Percentiles rank a stretch among this genome's conserved stretches.
Evolutionary conservation across 2,329 filamentous ascomycete species (phyloP).

Genomic region (Triangularia setosa): DNA sequence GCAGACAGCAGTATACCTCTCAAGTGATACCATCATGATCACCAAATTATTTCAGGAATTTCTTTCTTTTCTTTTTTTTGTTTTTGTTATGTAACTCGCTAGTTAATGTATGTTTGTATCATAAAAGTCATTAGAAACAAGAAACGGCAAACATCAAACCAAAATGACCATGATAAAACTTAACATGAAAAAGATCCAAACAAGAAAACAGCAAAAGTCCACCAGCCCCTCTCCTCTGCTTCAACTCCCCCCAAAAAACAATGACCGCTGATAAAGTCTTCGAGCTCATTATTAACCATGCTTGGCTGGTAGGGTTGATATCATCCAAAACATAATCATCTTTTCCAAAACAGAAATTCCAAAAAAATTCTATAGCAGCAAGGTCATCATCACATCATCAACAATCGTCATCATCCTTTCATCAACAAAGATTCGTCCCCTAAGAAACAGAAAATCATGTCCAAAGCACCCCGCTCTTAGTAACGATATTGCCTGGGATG

Average conservation of each 20-base stretch:
- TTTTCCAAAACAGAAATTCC: not conserved
- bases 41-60: not conserved
- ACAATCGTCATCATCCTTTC: not conserved
- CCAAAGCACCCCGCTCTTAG: not conserved
- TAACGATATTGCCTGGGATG: slow-evolving; percentile 25
- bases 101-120: not conserved
- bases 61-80: slow-evolving; percentile 1
- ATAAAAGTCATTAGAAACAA: slow-evolving; percentile 8
- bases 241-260: not conserved
- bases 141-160: not conserved
- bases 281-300: slow-evolving; percentile 5
- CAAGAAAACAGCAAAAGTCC: not conserved
- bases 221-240: not conserved
- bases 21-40: not conserved
- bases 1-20: too few relatives aligned
- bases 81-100: not conserved
- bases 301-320: not conserved
- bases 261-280: not conserved
- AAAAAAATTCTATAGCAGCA: slow-evolving; percentile 2
- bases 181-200: slow-evolving; percentile 6
- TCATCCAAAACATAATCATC: not conserved
- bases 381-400: not conserved
- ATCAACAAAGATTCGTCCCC: not conserved
- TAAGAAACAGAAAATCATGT: not conserved
- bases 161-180: slow-evolving; percentile 8